phyloP scores from a whole-genome alignment of 202 grass and related monocot genomes.

The Musa balbisiana region DNA sequence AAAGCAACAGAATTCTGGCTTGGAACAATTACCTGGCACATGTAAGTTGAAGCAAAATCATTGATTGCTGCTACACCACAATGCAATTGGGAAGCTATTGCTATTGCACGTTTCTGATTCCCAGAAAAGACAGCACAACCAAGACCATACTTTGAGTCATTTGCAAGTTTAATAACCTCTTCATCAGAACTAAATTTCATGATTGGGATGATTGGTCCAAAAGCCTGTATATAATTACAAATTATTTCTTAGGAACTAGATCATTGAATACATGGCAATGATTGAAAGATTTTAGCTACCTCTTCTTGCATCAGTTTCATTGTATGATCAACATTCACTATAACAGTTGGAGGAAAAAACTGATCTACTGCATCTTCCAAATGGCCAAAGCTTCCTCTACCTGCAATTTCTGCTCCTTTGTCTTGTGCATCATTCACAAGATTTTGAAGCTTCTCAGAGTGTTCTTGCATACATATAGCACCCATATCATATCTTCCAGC shows the following conservation, averaged over 20 bases:
- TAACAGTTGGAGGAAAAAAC: slow-evolving; percentile 86
- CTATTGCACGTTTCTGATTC: slow-evolving; percentile 72
- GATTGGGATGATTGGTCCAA: slow-evolving; percentile 90
- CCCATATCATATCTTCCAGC: slow-evolving; percentile 95
- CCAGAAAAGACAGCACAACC: slow-evolving; percentile 97
- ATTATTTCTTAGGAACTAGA: not conserved
- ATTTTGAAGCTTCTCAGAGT: slow-evolving; percentile 88
- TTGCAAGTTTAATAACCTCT: slow-evolving; percentile 80
- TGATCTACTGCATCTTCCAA: slow-evolving; percentile 93
- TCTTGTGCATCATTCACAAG: slow-evolving; percentile 81
- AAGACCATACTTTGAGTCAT: slow-evolving; percentile 92
- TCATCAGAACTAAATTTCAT: slow-evolving; percentile 93
- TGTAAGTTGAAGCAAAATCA: slow-evolving; percentile 95
- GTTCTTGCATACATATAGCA: slow-evolving; percentile 94
- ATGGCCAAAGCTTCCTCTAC: slow-evolving; percentile 78
- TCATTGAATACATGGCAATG: not conserved
- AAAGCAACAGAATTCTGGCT: not conserved
- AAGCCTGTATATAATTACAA: slow-evolving; percentile 43
- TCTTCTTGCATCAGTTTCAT: slow-evolving; percentile 99
- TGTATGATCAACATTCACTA: slow-evolving; percentile 85
- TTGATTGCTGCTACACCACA: slow-evolving; percentile 85
- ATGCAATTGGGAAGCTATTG: slow-evolving; percentile 81
- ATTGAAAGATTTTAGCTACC: slow-evolving; percentile 34
- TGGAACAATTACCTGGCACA: slow-evolving; percentile 67
- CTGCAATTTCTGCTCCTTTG: slow-evolving; percentile 78